Conservation (phyloP, 305 asterid genomes). For the Fraxinus latifolia region DNA sequence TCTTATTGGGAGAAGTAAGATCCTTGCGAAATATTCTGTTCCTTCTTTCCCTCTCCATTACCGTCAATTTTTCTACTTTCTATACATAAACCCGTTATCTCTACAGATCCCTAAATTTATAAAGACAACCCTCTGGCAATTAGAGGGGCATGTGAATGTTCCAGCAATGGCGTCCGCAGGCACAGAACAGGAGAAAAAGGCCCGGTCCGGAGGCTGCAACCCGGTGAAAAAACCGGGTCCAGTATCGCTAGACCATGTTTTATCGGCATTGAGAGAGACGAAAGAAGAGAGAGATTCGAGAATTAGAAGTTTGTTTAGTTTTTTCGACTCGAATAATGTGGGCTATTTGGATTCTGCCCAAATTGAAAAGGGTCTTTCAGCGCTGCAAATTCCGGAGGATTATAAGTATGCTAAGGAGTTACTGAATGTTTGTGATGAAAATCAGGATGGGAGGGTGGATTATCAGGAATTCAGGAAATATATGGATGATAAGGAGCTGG, state of each 20-base stretch:
- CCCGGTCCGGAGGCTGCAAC: constrained; percentile 66
- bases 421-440: constrained; percentile 72
- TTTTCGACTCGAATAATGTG: constrained; percentile 62
- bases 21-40: background rate
- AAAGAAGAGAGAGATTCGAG: constrained; percentile 80
- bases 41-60: background rate
- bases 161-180: constrained; percentile 43
- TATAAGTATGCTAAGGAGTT: constrained; percentile 99
- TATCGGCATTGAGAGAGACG: constrained; percentile 81
- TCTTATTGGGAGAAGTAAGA: background rate
- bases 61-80: background rate
- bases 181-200: constrained; percentile 22
- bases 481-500: constrained; percentile 98
- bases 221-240: constrained; percentile 88
- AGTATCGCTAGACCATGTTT: constrained; percentile 80
- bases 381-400: constrained; percentile 89
- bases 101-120: background rate
- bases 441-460: constrained; percentile 91
- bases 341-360: constrained; percentile 71
- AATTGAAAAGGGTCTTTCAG: constrained; percentile 82
- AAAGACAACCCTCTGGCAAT: background rate
- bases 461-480: constrained; percentile 87
- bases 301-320: constrained; percentile 67
- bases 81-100: background rate
- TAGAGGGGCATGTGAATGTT: constrained; percentile 50